Evolutionary conservation across 805 yeast species (phyloP).

Genomic region (Diddensiella caesifluorescens): DNA sequence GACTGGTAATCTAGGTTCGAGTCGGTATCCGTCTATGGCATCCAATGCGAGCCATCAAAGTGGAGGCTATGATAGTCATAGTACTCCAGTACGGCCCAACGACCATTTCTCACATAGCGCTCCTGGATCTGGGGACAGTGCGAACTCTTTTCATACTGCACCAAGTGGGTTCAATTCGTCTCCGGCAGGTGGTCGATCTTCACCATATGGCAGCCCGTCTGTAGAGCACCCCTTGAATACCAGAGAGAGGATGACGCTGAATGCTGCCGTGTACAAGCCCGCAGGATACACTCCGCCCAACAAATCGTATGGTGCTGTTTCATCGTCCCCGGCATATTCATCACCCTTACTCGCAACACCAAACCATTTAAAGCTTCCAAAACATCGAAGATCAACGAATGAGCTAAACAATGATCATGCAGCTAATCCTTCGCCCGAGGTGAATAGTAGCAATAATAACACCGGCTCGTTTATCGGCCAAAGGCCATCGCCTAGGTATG

Average conservation of each 20-base stretch:
- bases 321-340: conserved; percentile 1
- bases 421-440: too few species aligned
- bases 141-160: conserved; percentile 11
- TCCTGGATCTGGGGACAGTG: conserved; percentile 6
- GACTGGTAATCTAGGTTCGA: conserved; percentile 7
- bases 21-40: conserved; percentile 23
- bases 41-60: neutral
- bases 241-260: conserved; percentile 13
- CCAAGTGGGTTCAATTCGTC: conserved; percentile 7
- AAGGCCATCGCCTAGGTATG: neutral
- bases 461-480: neutral
- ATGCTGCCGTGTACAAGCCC: conserved; percentile 13
- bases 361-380: neutral
- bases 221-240: neutral
- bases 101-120: neutral
- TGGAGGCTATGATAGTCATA: neutral
- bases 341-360: neutral
- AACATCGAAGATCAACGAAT: neutral
- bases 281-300: neutral
- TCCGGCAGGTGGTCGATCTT: conserved; percentile 1
- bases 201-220: neutral
- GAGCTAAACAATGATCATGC: too few species aligned
- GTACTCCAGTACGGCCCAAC: neutral
- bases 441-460: neutral
- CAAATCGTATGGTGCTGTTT: neutral